Percentiles rank a stretch among this genome's conserved stretches.
Evolutionary conservation across 2,329 filamentous ascomycete species (phyloP).

Genomic region (Calonectria hongkongensis): DNA sequence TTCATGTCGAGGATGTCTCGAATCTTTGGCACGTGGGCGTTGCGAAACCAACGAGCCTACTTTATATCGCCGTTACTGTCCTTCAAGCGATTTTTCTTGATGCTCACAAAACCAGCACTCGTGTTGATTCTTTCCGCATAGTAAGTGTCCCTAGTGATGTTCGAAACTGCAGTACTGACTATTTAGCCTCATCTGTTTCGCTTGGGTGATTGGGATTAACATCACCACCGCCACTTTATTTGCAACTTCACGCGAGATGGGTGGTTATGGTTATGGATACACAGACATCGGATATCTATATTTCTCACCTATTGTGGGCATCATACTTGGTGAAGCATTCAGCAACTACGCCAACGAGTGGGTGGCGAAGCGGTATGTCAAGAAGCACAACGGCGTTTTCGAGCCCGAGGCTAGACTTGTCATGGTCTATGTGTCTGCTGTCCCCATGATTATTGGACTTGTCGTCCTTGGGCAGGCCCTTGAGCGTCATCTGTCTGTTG

Average conservation of each 20-base stretch:
- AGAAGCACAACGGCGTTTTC: slow-evolving; percentile 69
- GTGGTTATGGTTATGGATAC: slow-evolving; percentile 70
- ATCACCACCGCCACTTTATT: slow-evolving; percentile 73
- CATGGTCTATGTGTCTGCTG: slow-evolving; percentile 67
- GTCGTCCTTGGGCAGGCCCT: slow-evolving; percentile 72
- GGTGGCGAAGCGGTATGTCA: slow-evolving; percentile 66
- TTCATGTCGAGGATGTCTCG: slow-evolving; percentile 50
- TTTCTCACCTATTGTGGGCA: slow-evolving; percentile 74
- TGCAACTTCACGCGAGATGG: slow-evolving; percentile 50
- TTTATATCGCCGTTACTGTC: slow-evolving; percentile 36
- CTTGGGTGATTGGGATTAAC: slow-evolving; percentile 74
- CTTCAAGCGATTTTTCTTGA: slow-evolving; percentile 42
- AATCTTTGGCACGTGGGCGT: slow-evolving; percentile 44
- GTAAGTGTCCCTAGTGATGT: slow-evolving; percentile 2
- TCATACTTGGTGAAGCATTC: slow-evolving; percentile 70
- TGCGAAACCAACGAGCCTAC: slow-evolving; percentile 43
- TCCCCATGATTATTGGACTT: slow-evolving; percentile 70
- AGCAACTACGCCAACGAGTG: slow-evolving; percentile 75
- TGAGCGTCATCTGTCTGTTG: slow-evolving; percentile 62
- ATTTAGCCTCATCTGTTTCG: slow-evolving; percentile 60
- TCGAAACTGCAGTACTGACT: slow-evolving; percentile 8
- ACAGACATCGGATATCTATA: slow-evolving; percentile 74
- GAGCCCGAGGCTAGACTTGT: slow-evolving; percentile 74
- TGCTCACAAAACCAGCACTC: slow-evolving; percentile 42
- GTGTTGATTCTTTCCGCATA: slow-evolving; percentile 40